Evolutionary conservation across 1,284 basidiomycete genomes (phyloP).

Genomic region (Boletus sp.): DNA sequence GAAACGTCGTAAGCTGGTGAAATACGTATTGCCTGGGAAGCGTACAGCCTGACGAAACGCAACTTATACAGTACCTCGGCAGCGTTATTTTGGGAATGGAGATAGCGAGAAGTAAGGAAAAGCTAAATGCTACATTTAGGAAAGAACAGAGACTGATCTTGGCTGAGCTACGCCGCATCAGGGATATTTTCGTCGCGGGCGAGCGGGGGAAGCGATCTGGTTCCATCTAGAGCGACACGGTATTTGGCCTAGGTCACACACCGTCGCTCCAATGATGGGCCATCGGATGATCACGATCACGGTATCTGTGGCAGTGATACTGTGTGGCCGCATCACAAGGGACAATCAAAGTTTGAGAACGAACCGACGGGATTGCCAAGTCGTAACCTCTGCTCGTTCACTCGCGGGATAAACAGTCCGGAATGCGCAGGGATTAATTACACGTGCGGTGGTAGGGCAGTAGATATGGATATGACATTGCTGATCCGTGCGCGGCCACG

Average conservation of each 20-base stretch:
- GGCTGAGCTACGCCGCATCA: constrained; percentile 30
- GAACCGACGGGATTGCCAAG: constrained; percentile 21
- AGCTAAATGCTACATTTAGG: constrained; percentile 35
- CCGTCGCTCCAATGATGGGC: not conserved
- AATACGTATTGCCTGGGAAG: constrained; percentile 40
- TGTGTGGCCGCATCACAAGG: constrained; percentile 15
- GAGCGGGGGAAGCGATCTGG: constrained; percentile 20
- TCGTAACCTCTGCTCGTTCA: constrained; percentile 20
- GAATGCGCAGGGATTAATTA: constrained; percentile 18
- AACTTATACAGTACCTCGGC: constrained; percentile 29
- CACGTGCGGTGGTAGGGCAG: constrained; percentile 13
- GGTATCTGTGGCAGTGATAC: constrained; percentile 23
- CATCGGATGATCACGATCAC: constrained; percentile 15
- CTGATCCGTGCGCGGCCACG: not conserved
- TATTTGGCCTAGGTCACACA: constrained; percentile 11
- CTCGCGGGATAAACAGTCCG: constrained; percentile 28
- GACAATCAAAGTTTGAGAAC: constrained; percentile 28
- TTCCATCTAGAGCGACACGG: constrained; percentile 21
- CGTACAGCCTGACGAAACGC: constrained; percentile 39
- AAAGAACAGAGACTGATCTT: constrained; percentile 24
- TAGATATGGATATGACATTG: constrained; percentile 17
- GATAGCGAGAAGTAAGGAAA: constrained; percentile 29
- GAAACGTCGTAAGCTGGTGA: constrained; percentile 37
- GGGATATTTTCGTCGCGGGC: constrained; percentile 25
- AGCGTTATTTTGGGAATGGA: constrained; percentile 39